Conservation (phyloP, 148 eudicot species). For the Nyssa sinensis region DNA sequence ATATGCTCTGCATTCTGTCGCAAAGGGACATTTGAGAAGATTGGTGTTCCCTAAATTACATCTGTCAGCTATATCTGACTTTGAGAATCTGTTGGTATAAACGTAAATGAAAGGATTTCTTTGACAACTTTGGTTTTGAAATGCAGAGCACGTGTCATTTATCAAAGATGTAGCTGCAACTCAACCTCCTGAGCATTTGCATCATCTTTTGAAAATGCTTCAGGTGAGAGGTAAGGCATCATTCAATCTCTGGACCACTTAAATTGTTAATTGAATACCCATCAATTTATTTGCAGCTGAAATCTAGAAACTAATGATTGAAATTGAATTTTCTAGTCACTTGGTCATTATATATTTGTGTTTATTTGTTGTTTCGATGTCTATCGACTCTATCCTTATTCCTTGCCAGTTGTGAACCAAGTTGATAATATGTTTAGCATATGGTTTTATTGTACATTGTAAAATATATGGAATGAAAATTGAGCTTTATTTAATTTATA, state of each 20-base stretch:
- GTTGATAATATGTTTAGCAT: too few relatives aligned
- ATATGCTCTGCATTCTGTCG: too few relatives aligned
- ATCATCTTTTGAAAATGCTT: slow-evolving; percentile 70
- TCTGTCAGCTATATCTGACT: neutral
- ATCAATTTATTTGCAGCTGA: neutral
- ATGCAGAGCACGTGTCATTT: slow-evolving; percentile 73
- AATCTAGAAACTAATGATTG: too few relatives aligned
- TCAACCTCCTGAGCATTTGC: slow-evolving; percentile 72
- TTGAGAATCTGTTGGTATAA: neutral
- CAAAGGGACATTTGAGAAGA: too few relatives aligned
- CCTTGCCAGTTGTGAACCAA: neutral
- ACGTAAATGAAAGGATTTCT: neutral
- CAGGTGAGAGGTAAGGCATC: slow-evolving; percentile 69
- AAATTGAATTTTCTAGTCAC: too few relatives aligned
- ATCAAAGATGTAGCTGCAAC: slow-evolving; percentile 83
- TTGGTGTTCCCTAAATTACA: too few relatives aligned
- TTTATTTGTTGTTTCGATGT: neutral
- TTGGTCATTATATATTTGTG: neutral
- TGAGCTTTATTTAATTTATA: too few relatives aligned
- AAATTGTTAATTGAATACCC: too few relatives aligned
- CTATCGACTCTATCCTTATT: neutral
- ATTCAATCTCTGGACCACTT: neutral
- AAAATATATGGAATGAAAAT: too few relatives aligned
- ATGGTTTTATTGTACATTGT: too few relatives aligned
- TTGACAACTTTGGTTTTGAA: slow-evolving; percentile 9